These are phyloP conservation scores for Pholiota conissans DNA, from an alignment of 768 basidiomycete species.

Conservation along the genomic window DNA sequence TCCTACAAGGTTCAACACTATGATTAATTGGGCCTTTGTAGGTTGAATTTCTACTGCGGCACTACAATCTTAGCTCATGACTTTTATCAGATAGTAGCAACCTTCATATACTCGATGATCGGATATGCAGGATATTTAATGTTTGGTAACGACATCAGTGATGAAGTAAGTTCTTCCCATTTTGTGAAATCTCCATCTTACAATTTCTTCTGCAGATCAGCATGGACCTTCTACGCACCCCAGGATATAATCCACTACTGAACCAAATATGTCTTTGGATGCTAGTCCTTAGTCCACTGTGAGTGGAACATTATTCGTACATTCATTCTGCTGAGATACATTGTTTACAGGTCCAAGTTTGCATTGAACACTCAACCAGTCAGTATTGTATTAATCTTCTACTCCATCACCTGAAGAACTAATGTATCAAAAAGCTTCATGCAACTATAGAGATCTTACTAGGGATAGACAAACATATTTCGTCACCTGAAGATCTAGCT, in stretches of 20 bases:
- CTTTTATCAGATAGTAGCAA: slow-evolving; percentile 53
- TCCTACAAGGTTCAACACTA: slow-evolving; percentile 74
- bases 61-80: background rate
- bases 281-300: slow-evolving; percentile 79
- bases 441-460: slow-evolving; percentile 79
- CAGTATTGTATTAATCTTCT: slow-evolving; percentile 23
- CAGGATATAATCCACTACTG: slow-evolving; percentile 68
- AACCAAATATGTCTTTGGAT: slow-evolving; percentile 83
- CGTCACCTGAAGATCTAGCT: slow-evolving; percentile 39
- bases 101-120: slow-evolving; percentile 62
- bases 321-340: slow-evolving; percentile 14
- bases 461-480: slow-evolving; percentile 52
- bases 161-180: slow-evolving; percentile 66
- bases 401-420: background rate
- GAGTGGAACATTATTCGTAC: slow-evolving; percentile 26
- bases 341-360: slow-evolving; percentile 71
- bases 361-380: slow-evolving; percentile 82
- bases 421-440: slow-evolving; percentile 65
- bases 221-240: slow-evolving; percentile 70
- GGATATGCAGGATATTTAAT: slow-evolving; percentile 87
- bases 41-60: slow-evolving; percentile 24
- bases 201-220: slow-evolving; percentile 58
- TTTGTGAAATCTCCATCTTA: background rate
- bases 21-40: slow-evolving; percentile 88
- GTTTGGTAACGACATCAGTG: slow-evolving; percentile 80